Conservation (phyloP, 2,329 filamentous ascomycete genomes). For the Leptographium wingfieldii region DNA sequence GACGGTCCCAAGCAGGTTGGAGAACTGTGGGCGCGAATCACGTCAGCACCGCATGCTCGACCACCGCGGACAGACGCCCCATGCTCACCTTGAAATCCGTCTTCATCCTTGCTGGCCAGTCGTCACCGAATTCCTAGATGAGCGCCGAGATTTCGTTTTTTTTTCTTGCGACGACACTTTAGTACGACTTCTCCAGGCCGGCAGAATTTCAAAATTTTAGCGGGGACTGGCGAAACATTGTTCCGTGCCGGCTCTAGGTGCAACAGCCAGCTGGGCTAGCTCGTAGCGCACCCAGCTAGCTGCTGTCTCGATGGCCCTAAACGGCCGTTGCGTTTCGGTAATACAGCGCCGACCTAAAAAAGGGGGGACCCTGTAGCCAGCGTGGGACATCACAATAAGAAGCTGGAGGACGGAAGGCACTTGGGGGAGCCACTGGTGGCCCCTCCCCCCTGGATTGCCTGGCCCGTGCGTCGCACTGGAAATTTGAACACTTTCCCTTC, state of each 20-base stretch:
- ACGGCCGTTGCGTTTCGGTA: conserved; percentile 2
- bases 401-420: conserved; percentile 4
- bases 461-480: conserved; percentile 15
- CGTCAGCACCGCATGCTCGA: background rate
- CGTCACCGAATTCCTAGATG: background rate
- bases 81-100: conserved; percentile 80
- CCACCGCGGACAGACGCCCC: background rate
- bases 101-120: conserved; percentile 62
- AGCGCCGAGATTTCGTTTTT: no score
- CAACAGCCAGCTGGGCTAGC: background rate
- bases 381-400: conserved; percentile 7
- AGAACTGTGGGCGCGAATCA: conserved; percentile 51
- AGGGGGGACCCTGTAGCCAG: background rate
- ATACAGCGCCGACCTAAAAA: conserved; percentile 1
- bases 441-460: conserved; percentile 11
- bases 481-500: conserved; percentile 15
- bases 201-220: background rate
- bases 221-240: background rate
- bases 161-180: no score
- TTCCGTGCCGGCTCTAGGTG: background rate
- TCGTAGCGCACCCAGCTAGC: conserved; percentile 3
- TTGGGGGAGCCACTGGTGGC: conserved; percentile 8
- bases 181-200: background rate
- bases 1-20: conserved; percentile 93
- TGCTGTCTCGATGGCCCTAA: background rate